A percentile compares a stretch with the other conserved stretches of the same genome.
Conservation (phyloP, 441 rosid species). For the Populus trichocarpa region DNA sequence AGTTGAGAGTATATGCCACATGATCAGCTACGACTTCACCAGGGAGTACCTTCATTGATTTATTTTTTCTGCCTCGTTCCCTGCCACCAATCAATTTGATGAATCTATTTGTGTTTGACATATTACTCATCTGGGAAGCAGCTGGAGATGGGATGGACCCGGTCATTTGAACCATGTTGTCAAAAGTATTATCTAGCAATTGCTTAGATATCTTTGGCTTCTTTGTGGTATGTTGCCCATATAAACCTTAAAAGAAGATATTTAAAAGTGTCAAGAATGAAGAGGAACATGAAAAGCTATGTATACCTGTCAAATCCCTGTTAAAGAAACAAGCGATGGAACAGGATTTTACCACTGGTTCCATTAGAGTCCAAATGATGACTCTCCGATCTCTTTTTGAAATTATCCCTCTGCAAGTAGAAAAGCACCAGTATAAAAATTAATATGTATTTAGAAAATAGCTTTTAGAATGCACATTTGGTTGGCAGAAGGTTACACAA, state of each 20-base stretch:
- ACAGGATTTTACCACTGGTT: constrained; percentile 46
- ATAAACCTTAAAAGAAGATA: constrained; percentile 51
- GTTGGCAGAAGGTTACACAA: background rate
- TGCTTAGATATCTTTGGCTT: constrained; percentile 79
- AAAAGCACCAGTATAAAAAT: constrained; percentile 15
- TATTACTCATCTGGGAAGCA: constrained; percentile 94
- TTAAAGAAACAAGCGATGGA: constrained; percentile 17
- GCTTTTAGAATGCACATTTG: background rate
- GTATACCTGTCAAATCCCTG: background rate
- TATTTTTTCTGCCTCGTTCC: constrained; percentile 75
- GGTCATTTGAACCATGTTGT: constrained; percentile 46
- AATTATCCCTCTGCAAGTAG: constrained; percentile 65
- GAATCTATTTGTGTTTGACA: constrained; percentile 78
- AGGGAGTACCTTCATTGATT: constrained; percentile 65
- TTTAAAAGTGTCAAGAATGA: constrained; percentile 22
- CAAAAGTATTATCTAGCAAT: constrained; percentile 54
- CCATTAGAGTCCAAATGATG: constrained; percentile 84
- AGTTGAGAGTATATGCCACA: constrained; percentile 10
- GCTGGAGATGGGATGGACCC: constrained; percentile 84
- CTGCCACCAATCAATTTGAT: constrained; percentile 68
- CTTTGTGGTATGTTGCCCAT: constrained; percentile 68
- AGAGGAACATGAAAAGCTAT: background rate
- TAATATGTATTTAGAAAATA: constrained; percentile 1
- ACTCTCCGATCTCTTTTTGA: constrained; percentile 67
- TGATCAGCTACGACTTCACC: background rate